Evolutionary conservation across 441 rosid species (phyloP).

Genomic region (Adansonia madagascariensis): DNA sequence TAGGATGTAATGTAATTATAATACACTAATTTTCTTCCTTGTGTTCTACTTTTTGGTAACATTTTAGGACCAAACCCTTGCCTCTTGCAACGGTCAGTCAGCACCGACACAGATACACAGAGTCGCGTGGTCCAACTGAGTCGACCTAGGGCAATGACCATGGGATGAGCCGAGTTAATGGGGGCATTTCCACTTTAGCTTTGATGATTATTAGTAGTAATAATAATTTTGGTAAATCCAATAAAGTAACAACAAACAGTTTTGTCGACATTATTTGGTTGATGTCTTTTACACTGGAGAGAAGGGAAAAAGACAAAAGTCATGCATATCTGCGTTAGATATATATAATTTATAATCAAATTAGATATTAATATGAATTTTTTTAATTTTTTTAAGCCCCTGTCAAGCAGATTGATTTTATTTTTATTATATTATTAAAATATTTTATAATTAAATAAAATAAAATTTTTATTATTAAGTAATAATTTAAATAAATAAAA

Average conservation of each 20-base stretch:
- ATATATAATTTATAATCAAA: too few species aligned
- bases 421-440: too few species aligned
- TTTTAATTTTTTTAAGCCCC: too few species aligned
- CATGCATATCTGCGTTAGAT: not conserved
- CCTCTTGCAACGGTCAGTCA: not conserved
- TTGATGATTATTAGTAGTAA: not conserved
- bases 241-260: too few species aligned
- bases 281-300: not conserved
- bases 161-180: not conserved
- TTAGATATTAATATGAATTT: too few species aligned
- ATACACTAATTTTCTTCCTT: not conserved
- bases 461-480: too few species aligned
- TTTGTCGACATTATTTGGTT: not conserved
- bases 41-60: not conserved
- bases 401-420: too few species aligned
- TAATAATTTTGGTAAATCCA: not conserved
- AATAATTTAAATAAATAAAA: too few species aligned
- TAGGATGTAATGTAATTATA: not conserved
- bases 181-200: not conserved
- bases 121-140: not conserved
- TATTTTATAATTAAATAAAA: too few species aligned
- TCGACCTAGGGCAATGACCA: not conserved
- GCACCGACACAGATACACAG: constrained; percentile 6
- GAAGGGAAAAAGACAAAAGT: not conserved
- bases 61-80: not conserved